Evolutionary conservation across 305 asterid species (phyloP).

Genomic region (Plantago rigida): DNA sequence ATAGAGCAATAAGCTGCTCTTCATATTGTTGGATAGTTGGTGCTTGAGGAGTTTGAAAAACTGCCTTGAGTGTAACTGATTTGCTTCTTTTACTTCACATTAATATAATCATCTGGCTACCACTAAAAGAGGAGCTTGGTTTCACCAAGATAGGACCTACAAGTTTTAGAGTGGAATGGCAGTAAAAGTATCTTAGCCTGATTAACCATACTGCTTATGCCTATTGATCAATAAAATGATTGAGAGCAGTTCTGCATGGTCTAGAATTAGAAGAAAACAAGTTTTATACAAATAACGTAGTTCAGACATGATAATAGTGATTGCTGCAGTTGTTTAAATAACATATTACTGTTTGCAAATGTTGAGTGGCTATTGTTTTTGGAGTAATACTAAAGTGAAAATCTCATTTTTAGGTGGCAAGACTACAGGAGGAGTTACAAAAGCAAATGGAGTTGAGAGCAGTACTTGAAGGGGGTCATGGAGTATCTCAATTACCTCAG

Average conservation of each 20-base stretch:
- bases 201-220: background rate
- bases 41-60: background rate
- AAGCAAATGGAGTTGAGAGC: constrained; percentile 63
- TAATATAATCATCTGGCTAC: background rate
- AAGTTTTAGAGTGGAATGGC: background rate
- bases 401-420: constrained; percentile 51
- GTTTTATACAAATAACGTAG: background rate
- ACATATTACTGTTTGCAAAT: constrained; percentile 11
- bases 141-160: background rate
- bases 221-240: background rate
- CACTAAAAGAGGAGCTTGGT: background rate
- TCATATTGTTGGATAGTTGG: background rate
- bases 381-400: constrained; percentile 23
- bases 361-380: constrained; percentile 8
- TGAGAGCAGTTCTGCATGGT: background rate
- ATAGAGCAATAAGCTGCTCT: background rate
- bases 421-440: constrained; percentile 61
- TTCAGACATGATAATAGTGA: background rate
- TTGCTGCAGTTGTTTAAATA: constrained; percentile 1
- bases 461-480: constrained; percentile 51
- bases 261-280: background rate
- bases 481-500: constrained; percentile 24
- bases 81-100: background rate
- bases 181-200: background rate
- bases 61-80: background rate